Percentiles rank a stretch among this genome's conserved stretches.
phyloP scores from a whole-genome alignment of 2,329 filamentous ascomycete species.

The Chaetomium strumarium region DNA sequence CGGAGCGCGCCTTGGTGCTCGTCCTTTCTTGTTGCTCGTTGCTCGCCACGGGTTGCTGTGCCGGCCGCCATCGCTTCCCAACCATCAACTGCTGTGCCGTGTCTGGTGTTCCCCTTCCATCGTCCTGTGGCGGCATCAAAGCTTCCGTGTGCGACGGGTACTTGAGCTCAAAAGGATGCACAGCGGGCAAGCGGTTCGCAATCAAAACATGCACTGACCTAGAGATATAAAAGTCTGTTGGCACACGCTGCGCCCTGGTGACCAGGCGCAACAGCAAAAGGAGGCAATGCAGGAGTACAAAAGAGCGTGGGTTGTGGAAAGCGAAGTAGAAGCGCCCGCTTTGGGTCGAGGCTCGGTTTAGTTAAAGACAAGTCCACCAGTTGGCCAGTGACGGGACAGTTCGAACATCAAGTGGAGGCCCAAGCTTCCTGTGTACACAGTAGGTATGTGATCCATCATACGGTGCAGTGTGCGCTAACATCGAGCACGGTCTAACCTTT shows the following conservation, averaged over 20 bases:
- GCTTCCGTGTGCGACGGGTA: neutral
- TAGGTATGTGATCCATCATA: no score
- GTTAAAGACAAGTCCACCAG: constrained; percentile 16
- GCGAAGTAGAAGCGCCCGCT: constrained; percentile 16
- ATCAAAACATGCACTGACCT: constrained; percentile 28
- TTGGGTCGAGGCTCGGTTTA: constrained; percentile 26
- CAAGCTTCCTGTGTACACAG: no score
- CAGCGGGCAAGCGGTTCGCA: constrained; percentile 1
- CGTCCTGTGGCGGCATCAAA: neutral
- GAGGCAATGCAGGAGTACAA: constrained; percentile 29
- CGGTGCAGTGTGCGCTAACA: no score
- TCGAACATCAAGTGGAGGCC: constrained; percentile 15
- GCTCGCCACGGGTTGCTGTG: neutral
- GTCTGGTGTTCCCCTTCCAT: neutral
- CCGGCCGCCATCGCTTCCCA: neutral
- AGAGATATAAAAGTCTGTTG: constrained; percentile 29
- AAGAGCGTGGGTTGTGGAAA: constrained; percentile 34
- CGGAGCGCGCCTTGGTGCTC: neutral
- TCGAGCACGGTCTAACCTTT: no score
- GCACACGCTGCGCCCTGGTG: constrained; percentile 41
- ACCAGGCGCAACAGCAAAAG: constrained; percentile 38
- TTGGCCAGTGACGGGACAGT: constrained; percentile 9
- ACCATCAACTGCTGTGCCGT: neutral
- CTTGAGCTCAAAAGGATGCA: neutral
- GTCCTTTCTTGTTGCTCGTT: neutral